Evolutionary conservation across 2,329 filamentous ascomycete genomes (phyloP).

Genomic region (Alternaria rosae): DNA sequence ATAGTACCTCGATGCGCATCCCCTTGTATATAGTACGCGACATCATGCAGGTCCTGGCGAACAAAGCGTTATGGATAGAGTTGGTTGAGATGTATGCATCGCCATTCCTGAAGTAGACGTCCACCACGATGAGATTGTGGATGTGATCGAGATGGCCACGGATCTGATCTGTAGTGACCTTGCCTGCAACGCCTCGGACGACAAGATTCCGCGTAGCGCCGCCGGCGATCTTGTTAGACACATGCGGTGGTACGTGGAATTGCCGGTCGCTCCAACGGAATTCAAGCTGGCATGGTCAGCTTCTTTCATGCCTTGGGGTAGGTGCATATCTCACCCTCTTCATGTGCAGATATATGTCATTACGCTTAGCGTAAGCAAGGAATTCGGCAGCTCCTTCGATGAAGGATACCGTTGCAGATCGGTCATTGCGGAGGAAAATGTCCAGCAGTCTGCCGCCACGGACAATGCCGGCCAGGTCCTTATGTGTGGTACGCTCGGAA

Average conservation of each 20-base stretch:
- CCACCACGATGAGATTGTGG: slow-evolving; percentile 76
- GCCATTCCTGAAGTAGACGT: slow-evolving; percentile 64
- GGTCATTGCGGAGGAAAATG: slow-evolving; percentile 69
- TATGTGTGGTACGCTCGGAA: slow-evolving; percentile 67
- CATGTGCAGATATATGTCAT: slow-evolving; percentile 72
- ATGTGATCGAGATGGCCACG: slow-evolving; percentile 82
- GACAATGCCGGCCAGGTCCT: slow-evolving; percentile 69
- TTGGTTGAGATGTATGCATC: slow-evolving; percentile 77
- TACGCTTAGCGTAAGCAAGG: slow-evolving; percentile 67
- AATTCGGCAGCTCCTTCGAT: slow-evolving; percentile 68
- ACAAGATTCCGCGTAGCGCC: slow-evolving; percentile 79
- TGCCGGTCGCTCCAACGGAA: slow-evolving; percentile 76
- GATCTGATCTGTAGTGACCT: slow-evolving; percentile 69
- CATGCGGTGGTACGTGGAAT: slow-evolving; percentile 68
- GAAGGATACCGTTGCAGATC: slow-evolving; percentile 73
- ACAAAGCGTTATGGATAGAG: slow-evolving; percentile 77
- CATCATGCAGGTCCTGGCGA: slow-evolving; percentile 81
- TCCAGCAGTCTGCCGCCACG: slow-evolving; percentile 76
- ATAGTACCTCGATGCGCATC: slow-evolving; percentile 72
- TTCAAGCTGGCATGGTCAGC: slow-evolving; percentile 61
- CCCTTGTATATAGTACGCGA: slow-evolving; percentile 70
- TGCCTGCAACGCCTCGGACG: slow-evolving; percentile 64
- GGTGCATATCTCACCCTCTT: slow-evolving; percentile 64
- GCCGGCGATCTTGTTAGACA: slow-evolving; percentile 67
- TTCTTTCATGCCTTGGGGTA: not conserved